Evolutionary conservation across 2,329 filamentous ascomycete species (phyloP).

Genomic region (Apiospora hydei): DNA sequence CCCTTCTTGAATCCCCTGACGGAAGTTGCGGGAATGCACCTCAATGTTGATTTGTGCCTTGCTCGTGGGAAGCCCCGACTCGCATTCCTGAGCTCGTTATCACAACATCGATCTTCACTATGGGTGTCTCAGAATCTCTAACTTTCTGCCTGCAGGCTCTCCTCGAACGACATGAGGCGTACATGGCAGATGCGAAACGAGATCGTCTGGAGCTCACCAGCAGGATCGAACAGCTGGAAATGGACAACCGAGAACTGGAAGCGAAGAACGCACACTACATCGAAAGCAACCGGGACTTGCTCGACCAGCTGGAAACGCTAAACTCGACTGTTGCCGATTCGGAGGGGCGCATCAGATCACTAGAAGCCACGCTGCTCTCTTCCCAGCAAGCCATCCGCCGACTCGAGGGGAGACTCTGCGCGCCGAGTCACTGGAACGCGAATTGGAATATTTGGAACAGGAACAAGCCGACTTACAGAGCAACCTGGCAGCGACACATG

Average conservation of each 20-base stretch:
- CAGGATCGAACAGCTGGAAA: slow-evolving; percentile 79
- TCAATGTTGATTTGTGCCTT: slow-evolving; percentile 27
- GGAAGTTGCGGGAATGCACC: slow-evolving; percentile 12
- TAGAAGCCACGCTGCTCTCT: slow-evolving; percentile 78
- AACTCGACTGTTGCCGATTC: slow-evolving; percentile 83
- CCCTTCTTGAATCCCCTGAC: not conserved
- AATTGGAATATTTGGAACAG: slow-evolving; percentile 79
- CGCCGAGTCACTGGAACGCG: slow-evolving; percentile 80
- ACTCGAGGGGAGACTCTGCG: slow-evolving; percentile 76
- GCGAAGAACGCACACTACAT: slow-evolving; percentile 78
- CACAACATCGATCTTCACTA: slow-evolving; percentile 24
- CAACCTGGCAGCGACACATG: slow-evolving; percentile 69
- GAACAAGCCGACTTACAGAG: slow-evolving; percentile 80
- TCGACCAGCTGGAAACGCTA: slow-evolving; percentile 84
- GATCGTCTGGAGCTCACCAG: slow-evolving; percentile 77
- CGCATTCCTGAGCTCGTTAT: slow-evolving; percentile 23
- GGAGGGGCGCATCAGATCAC: slow-evolving; percentile 77
- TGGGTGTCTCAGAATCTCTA: slow-evolving; percentile 60
- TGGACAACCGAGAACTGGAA: slow-evolving; percentile 77
- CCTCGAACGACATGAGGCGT: slow-evolving; percentile 89
- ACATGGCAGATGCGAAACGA: slow-evolving; percentile 89
- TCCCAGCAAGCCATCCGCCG: slow-evolving; percentile 80
- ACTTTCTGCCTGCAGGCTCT: slow-evolving; percentile 84
- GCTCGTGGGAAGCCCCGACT: slow-evolving; percentile 32
- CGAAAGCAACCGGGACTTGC: slow-evolving; percentile 81